A percentile compares a stretch with the other conserved stretches of the same genome.
phyloP scores from a whole-genome alignment of 2,329 filamentous ascomycete species.

The Pseudogymnoascus sp. region DNA sequence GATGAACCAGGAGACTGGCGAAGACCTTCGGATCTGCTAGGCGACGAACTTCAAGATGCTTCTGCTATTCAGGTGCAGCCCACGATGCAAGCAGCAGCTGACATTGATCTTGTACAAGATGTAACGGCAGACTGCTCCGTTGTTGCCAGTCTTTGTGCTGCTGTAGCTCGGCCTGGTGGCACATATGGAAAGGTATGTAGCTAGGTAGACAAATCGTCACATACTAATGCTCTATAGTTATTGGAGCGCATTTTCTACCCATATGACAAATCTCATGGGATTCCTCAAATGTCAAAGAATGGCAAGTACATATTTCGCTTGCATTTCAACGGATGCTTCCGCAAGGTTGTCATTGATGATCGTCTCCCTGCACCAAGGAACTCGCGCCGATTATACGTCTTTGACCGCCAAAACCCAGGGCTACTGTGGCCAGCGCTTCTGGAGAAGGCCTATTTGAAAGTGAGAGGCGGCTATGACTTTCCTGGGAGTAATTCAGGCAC shows the following conservation, averaged over 20 bases:
- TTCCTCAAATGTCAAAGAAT: conserved; percentile 59
- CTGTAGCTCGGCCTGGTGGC: conserved; percentile 58
- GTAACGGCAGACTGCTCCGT: conserved; percentile 95
- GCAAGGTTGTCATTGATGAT: conserved; percentile 83
- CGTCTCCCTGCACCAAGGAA: conserved; percentile 70
- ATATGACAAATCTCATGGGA: conserved; percentile 48
- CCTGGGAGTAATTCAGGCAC: conserved; percentile 95
- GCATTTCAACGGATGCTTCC: conserved; percentile 90
- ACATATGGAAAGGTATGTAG: conserved; percentile 56
- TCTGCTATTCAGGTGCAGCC: conserved; percentile 29
- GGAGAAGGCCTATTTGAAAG: conserved; percentile 94
- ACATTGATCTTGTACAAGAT: conserved; percentile 85
- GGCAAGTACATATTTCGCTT: conserved; percentile 90
- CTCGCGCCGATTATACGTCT: conserved; percentile 70
- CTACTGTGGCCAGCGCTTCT: conserved; percentile 85
- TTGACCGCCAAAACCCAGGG: conserved; percentile 73
- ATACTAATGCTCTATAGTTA: conserved; percentile 39
- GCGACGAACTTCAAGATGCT: conserved; percentile 12
- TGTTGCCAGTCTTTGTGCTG: conserved; percentile 86
- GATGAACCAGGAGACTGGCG: conserved; percentile 79
- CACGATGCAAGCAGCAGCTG: conserved; percentile 47
- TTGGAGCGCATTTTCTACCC: conserved; percentile 68
- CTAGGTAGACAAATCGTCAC: background rate
- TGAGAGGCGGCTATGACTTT: conserved; percentile 93
- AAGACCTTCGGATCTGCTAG: conserved; percentile 60